Conservation (phyloP, 257 asterid genomes). For the Scutellaria galericulata region DNA sequence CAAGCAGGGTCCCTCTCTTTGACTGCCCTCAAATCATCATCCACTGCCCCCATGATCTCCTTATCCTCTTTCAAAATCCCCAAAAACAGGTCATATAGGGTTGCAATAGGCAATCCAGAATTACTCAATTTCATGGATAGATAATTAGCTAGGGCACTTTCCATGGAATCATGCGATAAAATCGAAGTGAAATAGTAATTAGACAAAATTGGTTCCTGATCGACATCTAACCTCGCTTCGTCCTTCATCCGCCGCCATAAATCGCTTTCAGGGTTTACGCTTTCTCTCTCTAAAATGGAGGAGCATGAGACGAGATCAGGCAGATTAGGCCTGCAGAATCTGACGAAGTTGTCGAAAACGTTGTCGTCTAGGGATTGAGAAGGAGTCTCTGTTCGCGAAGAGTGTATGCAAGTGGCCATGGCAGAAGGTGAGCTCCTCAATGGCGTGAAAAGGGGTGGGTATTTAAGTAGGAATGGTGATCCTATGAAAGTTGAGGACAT, state of each 20-base stretch:
- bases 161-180: constrained; percentile 64
- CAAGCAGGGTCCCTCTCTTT: constrained; percentile 95
- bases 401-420: constrained; percentile 73
- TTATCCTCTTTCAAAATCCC: constrained; percentile 53
- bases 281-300: constrained; percentile 40
- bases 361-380: constrained; percentile 46
- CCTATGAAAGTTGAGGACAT: constrained; percentile 53
- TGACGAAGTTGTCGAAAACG: constrained; percentile 47
- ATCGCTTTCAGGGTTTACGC: constrained; percentile 27
- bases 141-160: constrained; percentile 64
- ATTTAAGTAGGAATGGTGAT: constrained; percentile 35
- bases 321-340: constrained; percentile 47
- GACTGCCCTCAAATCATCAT: constrained; percentile 68
- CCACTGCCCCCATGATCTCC: constrained; percentile 57
- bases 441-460: constrained; percentile 28
- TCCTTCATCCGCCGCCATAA: constrained; percentile 69
- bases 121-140: constrained; percentile 67
- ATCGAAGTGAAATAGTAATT: constrained; percentile 61
- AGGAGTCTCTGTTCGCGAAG: constrained; percentile 55
- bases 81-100: constrained; percentile 61
- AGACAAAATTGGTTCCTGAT: constrained; percentile 73
- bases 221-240: constrained; percentile 71
- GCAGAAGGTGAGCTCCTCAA: constrained; percentile 30
- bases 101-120: constrained; percentile 53
- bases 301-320: constrained; percentile 51